Evolutionary conservation across 2,329 filamentous ascomycete genomes (phyloP).

Genomic region (Xylariaceae sp.): DNA sequence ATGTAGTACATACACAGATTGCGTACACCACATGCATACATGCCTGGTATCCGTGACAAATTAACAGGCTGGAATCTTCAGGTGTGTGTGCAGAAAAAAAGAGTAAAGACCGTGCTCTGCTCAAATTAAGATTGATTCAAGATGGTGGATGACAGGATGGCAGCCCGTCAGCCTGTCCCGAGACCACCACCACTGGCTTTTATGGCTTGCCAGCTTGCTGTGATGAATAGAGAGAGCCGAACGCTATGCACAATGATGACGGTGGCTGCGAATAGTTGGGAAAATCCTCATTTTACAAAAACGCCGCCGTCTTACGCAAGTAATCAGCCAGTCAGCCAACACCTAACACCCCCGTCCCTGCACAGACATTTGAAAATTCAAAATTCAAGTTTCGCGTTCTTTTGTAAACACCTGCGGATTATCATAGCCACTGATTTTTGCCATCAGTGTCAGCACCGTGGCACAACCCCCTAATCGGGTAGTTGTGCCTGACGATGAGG

Average conservation of each 20-base stretch:
- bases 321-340: background rate
- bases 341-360: too few relatives aligned
- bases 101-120: too few relatives aligned
- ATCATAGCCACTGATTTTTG: background rate
- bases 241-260: conserved; percentile 15
- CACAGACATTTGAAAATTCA: background rate
- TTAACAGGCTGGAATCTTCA: too few relatives aligned
- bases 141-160: too few relatives aligned
- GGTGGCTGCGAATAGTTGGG: conserved; percentile 19
- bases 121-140: too few relatives aligned
- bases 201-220: too few relatives aligned
- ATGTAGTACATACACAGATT: too few relatives aligned
- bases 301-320: conserved; percentile 7
- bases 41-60: too few relatives aligned
- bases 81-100: too few relatives aligned
- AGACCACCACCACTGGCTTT: background rate
- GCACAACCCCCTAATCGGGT: conserved; percentile 7
- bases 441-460: background rate
- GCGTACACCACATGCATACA: too few relatives aligned
- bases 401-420: background rate
- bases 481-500: conserved; percentile 26
- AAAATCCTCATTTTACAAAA: conserved; percentile 24
- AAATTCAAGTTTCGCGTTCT: background rate
- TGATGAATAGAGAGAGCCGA: too few relatives aligned
- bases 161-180: too few relatives aligned